phyloP scores from a whole-genome alignment of 352 stramenopile species.

The Blastocystis sp. region DNA sequence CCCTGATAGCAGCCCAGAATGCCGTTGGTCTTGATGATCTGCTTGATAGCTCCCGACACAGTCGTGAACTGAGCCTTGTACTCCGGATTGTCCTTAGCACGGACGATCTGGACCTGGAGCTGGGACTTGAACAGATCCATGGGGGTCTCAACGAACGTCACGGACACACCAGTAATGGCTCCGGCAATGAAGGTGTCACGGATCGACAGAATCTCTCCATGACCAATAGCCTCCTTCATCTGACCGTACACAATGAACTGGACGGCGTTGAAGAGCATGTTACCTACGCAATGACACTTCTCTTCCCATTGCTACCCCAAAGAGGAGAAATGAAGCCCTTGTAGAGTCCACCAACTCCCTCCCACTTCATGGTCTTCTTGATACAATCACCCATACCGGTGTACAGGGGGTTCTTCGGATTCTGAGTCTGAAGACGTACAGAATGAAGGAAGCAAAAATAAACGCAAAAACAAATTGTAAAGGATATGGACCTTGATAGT shows the following conservation, averaged over 20 bases:
- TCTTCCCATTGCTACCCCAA: not conserved
- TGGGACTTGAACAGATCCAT: slow-evolving; percentile 58
- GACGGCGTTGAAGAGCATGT: slow-evolving; percentile 56
- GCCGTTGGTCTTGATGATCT: slow-evolving; percentile 55
- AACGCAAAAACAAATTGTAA: not conserved
- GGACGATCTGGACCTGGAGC: slow-evolving; percentile 55
- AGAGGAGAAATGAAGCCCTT: slow-evolving; percentile 56
- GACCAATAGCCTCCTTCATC: slow-evolving; percentile 53
- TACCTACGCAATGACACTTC: not conserved
- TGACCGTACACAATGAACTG: slow-evolving; percentile 55
- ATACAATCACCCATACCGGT: slow-evolving; percentile 43
- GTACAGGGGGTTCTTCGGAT: slow-evolving; percentile 39
- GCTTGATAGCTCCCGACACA: slow-evolving; percentile 35
- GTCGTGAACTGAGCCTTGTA: slow-evolving; percentile 55
- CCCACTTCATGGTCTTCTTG: slow-evolving; percentile 54
- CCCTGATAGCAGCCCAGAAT: slow-evolving; percentile 45
- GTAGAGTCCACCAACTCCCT: slow-evolving; percentile 50
- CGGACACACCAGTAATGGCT: slow-evolving; percentile 50
- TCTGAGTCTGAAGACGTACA: slow-evolving; percentile 54
- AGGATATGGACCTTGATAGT: slow-evolving; percentile 56
- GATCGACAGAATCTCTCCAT: slow-evolving; percentile 49
- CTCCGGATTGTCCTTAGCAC: slow-evolving; percentile 55
- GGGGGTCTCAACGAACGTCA: slow-evolving; percentile 51
- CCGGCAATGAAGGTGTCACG: slow-evolving; percentile 42
- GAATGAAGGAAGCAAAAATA: not conserved